A percentile compares a stretch with the other conserved stretches of the same genome.
These are phyloP conservation scores for Inga oerstediana DNA, from an alignment of 306 rosid species.

Conservation along the genomic window DNA sequence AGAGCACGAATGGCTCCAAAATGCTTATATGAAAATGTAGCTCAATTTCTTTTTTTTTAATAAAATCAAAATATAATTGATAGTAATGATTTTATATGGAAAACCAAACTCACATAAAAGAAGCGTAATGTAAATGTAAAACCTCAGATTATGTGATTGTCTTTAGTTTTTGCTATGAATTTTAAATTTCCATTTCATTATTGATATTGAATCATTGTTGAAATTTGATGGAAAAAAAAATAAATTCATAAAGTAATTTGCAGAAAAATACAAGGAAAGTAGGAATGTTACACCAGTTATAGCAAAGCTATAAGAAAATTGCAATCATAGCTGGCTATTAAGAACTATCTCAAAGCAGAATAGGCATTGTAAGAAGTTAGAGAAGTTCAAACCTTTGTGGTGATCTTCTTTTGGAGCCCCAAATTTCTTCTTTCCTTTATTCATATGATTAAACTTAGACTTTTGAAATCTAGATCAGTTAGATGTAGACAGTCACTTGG, in stretches of 20 bases:
- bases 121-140: not conserved
- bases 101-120: not conserved
- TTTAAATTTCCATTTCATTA: not conserved
- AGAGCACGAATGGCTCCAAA: not conserved
- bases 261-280: not conserved
- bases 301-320: not conserved
- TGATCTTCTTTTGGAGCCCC: conserved; percentile 42
- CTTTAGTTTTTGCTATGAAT: not conserved
- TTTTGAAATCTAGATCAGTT: conserved; percentile 64
- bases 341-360: conserved; percentile 9
- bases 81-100: not conserved
- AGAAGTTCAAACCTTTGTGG: conserved; percentile 65
- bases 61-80: not conserved
- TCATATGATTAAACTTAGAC: conserved; percentile 56
- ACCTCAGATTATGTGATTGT: not conserved
- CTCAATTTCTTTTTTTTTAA: not conserved
- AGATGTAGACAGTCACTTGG: conserved; percentile 29
- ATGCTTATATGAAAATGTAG: not conserved
- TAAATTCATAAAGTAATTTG: not conserved
- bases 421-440: conserved; percentile 52
- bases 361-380: conserved; percentile 27
- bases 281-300: not conserved
- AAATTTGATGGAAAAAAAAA: not conserved
- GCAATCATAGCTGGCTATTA: not conserved
- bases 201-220: not conserved